A percentile compares a stretch with the other conserved stretches of the same genome.
Conservation (phyloP, 352 stramenopile species). For the Nannochloropsis limnetica region DNA sequence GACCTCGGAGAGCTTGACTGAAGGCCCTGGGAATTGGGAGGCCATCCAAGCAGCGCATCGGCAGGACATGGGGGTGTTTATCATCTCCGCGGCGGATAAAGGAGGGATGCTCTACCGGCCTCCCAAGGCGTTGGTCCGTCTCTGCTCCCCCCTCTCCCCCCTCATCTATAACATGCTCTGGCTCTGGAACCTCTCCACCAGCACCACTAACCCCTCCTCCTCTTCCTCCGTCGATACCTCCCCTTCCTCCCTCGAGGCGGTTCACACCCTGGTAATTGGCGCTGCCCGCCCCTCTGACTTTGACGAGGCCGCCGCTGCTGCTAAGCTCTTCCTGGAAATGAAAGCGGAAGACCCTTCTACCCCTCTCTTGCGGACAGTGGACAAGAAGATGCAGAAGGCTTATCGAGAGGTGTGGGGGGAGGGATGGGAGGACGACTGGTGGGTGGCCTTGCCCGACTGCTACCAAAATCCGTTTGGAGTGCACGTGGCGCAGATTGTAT, state of each 20-base stretch:
- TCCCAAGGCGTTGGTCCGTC: constrained; percentile 53
- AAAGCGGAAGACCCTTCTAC: constrained; percentile 35
- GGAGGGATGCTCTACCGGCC: constrained; percentile 55
- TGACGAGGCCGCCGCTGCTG: constrained; percentile 55
- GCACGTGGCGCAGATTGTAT: constrained; percentile 59
- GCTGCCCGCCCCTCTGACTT: constrained; percentile 58
- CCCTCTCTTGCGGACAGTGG: constrained; percentile 42
- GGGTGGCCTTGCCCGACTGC: constrained; percentile 56
- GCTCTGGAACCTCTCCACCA: constrained; percentile 49
- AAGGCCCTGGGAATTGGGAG: constrained; percentile 54
- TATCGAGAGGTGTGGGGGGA: constrained; percentile 54
- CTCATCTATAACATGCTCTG: constrained; percentile 56
- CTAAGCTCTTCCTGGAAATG: constrained; percentile 40
- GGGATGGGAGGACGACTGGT: constrained; percentile 57
- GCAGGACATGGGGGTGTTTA: constrained; percentile 66
- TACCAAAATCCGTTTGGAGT: constrained; percentile 50
- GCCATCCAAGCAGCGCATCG: constrained; percentile 58
- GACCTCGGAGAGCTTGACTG: neutral
- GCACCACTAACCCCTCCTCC: neutral
- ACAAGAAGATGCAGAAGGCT: constrained; percentile 52
- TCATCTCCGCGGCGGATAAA: constrained; percentile 65
- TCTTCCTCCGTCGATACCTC: neutral
- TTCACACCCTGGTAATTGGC: constrained; percentile 59
- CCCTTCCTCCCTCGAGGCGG: constrained; percentile 45
- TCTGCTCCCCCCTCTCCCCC: constrained; percentile 57